These are phyloP conservation scores for Aspergillus brasiliensis DNA, from an alignment of 2,329 filamentous ascomycete genomes.

Conservation along the genomic window DNA sequence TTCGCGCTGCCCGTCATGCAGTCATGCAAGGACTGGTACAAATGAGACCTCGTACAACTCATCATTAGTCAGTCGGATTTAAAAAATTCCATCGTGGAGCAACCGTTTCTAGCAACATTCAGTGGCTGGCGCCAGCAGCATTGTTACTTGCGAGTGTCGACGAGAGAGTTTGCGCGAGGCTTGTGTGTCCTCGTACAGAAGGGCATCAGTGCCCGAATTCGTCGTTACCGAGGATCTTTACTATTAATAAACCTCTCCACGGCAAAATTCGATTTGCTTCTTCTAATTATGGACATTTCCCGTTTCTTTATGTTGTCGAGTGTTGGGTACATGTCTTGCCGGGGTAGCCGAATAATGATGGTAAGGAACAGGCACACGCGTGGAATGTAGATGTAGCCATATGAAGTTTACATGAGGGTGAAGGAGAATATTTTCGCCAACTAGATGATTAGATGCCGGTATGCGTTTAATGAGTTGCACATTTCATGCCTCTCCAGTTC, in stretches of 20 bases:
- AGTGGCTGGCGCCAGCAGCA: background rate
- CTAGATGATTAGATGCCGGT: background rate
- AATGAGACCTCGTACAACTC: background rate
- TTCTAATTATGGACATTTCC: background rate
- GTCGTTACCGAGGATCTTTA: constrained; percentile 1
- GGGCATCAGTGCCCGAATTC: background rate
- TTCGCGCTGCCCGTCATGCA: background rate
- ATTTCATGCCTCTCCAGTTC: background rate
- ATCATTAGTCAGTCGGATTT: background rate
- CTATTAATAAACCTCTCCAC: background rate
- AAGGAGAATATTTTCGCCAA: background rate
- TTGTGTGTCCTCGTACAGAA: background rate
- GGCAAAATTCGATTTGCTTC: background rate
- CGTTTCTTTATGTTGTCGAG: background rate
- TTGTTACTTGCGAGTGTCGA: too few relatives aligned
- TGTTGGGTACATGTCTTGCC: background rate
- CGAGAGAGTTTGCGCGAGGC: background rate
- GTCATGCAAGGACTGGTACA: background rate
- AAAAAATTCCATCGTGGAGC: background rate
- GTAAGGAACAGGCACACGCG: background rate
- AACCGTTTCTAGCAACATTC: background rate
- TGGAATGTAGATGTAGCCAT: background rate
- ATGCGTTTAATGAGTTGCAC: background rate
- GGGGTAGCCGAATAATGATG: background rate
- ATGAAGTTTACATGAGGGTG: background rate